These are phyloP conservation scores for Ceratocystis destructans DNA, from an alignment of 2,329 filamentous ascomycete species.

Conservation along the genomic window DNA sequence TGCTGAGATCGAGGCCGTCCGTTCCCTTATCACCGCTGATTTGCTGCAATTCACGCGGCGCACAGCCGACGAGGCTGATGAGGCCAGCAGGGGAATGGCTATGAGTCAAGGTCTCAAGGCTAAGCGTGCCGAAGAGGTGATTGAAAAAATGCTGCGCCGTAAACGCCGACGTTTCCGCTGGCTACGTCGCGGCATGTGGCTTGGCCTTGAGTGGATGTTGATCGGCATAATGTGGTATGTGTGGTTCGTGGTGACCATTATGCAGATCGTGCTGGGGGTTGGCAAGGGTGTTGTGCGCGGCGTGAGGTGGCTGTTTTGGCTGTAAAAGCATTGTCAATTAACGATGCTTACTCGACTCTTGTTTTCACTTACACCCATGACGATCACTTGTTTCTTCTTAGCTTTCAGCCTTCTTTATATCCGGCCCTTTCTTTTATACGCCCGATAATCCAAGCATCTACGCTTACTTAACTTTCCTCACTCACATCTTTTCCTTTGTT, in stretches of 20 bases:
- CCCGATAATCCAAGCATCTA: background rate
- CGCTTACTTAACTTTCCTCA: background rate
- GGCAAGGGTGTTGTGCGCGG: constrained; percentile 45
- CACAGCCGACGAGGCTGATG: constrained; percentile 66
- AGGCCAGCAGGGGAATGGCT: constrained; percentile 60
- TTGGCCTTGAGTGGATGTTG: constrained; percentile 73
- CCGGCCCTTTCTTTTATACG: background rate
- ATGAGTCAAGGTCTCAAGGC: constrained; percentile 65
- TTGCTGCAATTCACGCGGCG: constrained; percentile 48
- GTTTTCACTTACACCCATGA: background rate
- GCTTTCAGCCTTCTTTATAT: background rate
- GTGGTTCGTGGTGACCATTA: constrained; percentile 74
- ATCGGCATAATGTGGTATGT: constrained; percentile 89
- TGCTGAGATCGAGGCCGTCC: constrained; percentile 34
- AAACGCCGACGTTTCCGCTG: constrained; percentile 56
- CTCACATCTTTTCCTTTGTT: background rate
- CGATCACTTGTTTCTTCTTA: background rate
- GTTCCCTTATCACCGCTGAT: constrained; percentile 37
- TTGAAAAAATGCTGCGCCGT: constrained; percentile 61
- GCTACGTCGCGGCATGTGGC: constrained; percentile 63
- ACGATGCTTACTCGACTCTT: background rate
- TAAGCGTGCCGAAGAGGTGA: constrained; percentile 65
- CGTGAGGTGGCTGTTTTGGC: constrained; percentile 73
- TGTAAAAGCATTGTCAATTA: constrained; percentile 32
- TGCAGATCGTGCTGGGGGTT: constrained; percentile 50